Conservation (phyloP, 257 asterid genomes). For the Linderniella brevidens region DNA sequence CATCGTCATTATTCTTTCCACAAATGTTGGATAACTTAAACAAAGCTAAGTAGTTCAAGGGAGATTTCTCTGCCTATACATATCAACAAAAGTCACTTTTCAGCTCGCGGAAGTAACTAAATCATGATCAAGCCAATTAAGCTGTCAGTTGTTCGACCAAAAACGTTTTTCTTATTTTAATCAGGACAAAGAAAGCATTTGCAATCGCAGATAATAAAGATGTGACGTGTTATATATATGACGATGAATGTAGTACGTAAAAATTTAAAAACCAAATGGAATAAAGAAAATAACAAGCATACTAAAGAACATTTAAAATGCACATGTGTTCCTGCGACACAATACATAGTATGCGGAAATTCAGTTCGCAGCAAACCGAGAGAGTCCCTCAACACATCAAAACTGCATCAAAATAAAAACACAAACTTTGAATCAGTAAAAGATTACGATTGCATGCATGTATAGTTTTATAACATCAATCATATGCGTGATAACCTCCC, state of each 20-base stretch:
- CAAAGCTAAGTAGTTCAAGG: constrained; percentile 57
- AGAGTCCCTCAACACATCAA: constrained; percentile 70
- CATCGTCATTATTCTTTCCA: constrained; percentile 74
- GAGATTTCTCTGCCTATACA: constrained; percentile 60
- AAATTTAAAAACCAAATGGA: too few relatives aligned
- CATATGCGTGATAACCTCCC: constrained; percentile 24
- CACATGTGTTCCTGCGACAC: constrained; percentile 94
- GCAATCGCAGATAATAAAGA: too few relatives aligned
- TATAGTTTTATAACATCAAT: neutral
- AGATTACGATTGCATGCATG: neutral
- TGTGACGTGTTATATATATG: too few relatives aligned
- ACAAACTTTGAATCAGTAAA: neutral
- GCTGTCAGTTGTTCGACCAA: too few relatives aligned
- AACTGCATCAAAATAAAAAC: constrained; percentile 41
- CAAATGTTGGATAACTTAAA: constrained; percentile 61
- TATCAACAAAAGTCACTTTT: too few relatives aligned
- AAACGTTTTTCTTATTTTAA: too few relatives aligned
- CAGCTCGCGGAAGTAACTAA: too few relatives aligned
- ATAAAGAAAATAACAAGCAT: too few relatives aligned
- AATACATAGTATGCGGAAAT: constrained; percentile 70
- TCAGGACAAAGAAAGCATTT: too few relatives aligned
- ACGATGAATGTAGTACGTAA: too few relatives aligned
- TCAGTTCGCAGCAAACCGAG: constrained; percentile 80
- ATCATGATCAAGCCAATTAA: too few relatives aligned
- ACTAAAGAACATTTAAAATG: neutral